Base-by-base conservation (phyloP, 192 early-diverging fungal genomes). In the Rhizoclosmatium sp. region DNA sequence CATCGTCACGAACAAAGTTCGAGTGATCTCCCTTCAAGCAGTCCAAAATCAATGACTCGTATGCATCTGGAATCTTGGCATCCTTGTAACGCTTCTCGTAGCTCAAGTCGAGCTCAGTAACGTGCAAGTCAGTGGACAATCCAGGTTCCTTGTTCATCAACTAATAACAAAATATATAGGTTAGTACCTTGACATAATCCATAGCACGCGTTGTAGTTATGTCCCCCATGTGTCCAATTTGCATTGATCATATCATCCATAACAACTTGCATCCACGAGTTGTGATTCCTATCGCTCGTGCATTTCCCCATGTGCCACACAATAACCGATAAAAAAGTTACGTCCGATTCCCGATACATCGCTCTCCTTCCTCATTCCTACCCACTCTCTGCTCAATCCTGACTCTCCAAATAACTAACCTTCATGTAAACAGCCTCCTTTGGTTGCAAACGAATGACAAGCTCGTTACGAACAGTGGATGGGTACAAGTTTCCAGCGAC, bases 401-500 rank as follows among this genome's bases (percentile, higher is more conserved):
- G 9, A 54, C 51, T 41, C 2, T 54, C 51, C 5, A 7, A 54
- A 54, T 1, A 40, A 3, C 31, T 4, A n/a, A 75, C 73, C 73
- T 99, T 99, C 90, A 98, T 93, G 85, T 98, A 97, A 16, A 99
- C 92, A 2, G 97, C 94, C 82, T 99, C 98, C 71, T 93, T 89
- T 2, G 98, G 98, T 69, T 97, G 95, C 54, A 99, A 93, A 58
- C 96, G 93, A 65, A 98, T 89, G 14, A 99, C 95, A 51, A 99
- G 92, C 85, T 99, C 97, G 85, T 99, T 99, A 76, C 96, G 93
- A 4, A 93, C 87, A 65, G 93, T 75, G 71, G 84, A 86, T 10
- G 85, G 87, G 87, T 94, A 97, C 67, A 97, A 85, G 71, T 89
- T 91, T 46, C 95, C 95, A 9, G 94, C 82, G 65, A 97, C 94